Base-by-base conservation (phyloP, 495 filamentous ascomycete genomes). In the Xylaria cubensis region DNA sequence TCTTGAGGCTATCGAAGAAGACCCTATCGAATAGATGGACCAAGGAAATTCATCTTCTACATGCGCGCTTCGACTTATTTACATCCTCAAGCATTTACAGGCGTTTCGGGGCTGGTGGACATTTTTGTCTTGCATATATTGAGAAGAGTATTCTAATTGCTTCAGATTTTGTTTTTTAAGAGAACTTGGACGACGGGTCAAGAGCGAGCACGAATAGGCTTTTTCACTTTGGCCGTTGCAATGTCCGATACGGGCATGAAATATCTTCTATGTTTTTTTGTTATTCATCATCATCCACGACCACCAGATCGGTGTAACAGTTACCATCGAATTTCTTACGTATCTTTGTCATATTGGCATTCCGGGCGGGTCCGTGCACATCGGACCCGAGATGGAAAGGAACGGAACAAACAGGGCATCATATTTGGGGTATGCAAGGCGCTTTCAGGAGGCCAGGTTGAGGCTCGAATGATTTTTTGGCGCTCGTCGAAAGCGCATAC, bases 1-100 rank as follows among this genome's bases (percentile, higher is more conserved):
- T 17, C 75, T 84, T 32, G 83, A 84, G 46, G 83, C 84, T 7
- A 84, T 85, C 51, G 83, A 84, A 44, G 85, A 87, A 67, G 84
- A 86, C 58, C 74, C 79, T 13, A 73, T 83, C 58, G 83, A 85
- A 73, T 80, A 76, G 66, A 64, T 39, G 19, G 50, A 42, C 32
- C 42, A 1, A 19, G 34, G 10, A 24, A 56, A 55, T 34, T 17
- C 32, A 10, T 51, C 29, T 29, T n/a, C 63, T 59, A 56, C 41
- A 26, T n/a, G 44, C 19, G 44, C 55, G 44, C 62, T 66, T 64
- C 56, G 39, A 42, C 19, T 41, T 44, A 59, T 36, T 21, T 34
- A 15, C n/a, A 42, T 71, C 63, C 21, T 53, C 32, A 26, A 64
- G 72, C 74, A 75, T 75, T 75, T 75, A 71, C 74, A 50, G 74